Evolutionary conservation across 495 filamentous ascomycete genomes (phyloP).

Genomic region (Penicillium odoratum): DNA sequence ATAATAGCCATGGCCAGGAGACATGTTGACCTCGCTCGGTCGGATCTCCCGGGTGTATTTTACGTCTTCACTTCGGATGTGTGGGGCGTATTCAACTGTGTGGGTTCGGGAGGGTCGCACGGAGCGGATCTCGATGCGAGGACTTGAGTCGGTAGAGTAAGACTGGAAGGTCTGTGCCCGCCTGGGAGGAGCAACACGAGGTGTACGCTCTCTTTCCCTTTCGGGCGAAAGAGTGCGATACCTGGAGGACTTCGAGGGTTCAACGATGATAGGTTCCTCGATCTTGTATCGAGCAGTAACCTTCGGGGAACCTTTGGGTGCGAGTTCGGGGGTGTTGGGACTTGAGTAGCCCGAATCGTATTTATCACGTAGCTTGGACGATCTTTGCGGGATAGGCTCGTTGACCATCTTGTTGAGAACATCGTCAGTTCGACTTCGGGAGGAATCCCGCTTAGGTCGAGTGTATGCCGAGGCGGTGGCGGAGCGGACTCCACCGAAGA

Average conservation of each 20-base stretch:
- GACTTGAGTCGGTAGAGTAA: conserved; percentile 10
- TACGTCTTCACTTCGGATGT: conserved; percentile 15
- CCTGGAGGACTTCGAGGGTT: conserved; percentile 27
- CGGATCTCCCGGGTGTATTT: conserved; percentile 23
- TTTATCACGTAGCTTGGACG: conserved; percentile 39
- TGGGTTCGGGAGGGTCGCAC: conserved; percentile 18
- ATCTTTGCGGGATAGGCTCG: conserved; percentile 25
- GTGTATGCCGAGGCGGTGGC: conserved; percentile 32
- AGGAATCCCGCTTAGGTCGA: conserved; percentile 29
- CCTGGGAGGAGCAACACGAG: conserved; percentile 14
- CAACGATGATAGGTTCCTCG: conserved; percentile 35
- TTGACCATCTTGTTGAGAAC: conserved; percentile 26
- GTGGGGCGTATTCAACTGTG: conserved; percentile 19
- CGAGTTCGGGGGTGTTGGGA: conserved; percentile 42
- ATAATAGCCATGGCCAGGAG: conserved; percentile 16
- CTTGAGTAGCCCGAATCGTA: conserved; percentile 51
- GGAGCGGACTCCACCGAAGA: conserved; percentile 30
- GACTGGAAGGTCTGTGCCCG: conserved; percentile 20
- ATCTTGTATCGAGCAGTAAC: conserved; percentile 38
- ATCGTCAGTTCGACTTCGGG: conserved; percentile 22
- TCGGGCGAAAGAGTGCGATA: conserved; percentile 26
- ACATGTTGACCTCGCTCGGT: conserved; percentile 15
- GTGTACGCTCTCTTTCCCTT: conserved; percentile 13
- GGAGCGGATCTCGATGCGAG: conserved; percentile 21
- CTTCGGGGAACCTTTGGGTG: conserved; percentile 30